phyloP scores from a whole-genome alignment of 768 basidiomycete genomes.

The Boletus fagicola region DNA sequence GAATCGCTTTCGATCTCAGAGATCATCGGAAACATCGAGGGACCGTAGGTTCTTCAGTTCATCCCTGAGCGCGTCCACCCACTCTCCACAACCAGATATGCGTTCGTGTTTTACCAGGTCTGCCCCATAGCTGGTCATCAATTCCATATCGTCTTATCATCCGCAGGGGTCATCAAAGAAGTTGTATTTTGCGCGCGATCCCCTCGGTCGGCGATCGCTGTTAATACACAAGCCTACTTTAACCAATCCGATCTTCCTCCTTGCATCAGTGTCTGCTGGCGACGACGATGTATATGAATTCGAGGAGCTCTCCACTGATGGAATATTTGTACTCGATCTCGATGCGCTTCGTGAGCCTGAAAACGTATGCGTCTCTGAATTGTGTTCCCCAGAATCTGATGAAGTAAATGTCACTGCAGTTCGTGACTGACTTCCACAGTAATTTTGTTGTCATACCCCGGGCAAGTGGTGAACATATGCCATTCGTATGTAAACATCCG shows the following conservation, averaged over 20 bases:
- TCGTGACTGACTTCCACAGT: constrained; percentile 18
- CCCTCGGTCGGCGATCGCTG: constrained; percentile 83
- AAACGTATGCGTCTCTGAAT: constrained; percentile 25
- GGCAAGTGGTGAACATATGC: constrained; percentile 5
- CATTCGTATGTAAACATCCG: constrained; percentile 24
- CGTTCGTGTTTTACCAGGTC: constrained; percentile 78
- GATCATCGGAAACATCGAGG: constrained; percentile 65
- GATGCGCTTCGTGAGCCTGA: constrained; percentile 16
- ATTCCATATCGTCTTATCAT: not conserved
- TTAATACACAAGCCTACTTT: constrained; percentile 61
- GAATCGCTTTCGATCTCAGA: constrained; percentile 44
- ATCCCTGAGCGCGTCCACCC: not conserved
- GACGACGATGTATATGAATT: constrained; percentile 44
- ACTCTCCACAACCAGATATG: constrained; percentile 52
- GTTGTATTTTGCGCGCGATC: constrained; percentile 78
- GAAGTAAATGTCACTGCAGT: constrained; percentile 13
- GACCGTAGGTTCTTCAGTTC: constrained; percentile 59
- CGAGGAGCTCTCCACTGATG: constrained; percentile 60
- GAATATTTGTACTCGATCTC: constrained; percentile 56
- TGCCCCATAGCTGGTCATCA: constrained; percentile 17
- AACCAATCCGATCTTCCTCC: constrained; percentile 50
- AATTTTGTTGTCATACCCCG: constrained; percentile 26
- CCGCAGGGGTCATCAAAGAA: constrained; percentile 41
- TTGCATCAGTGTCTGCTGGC: constrained; percentile 67
- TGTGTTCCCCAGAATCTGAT: not conserved